These are phyloP conservation scores for Rhododendron vialii DNA, from an alignment of 148 eudicot species.

Conservation along the genomic window DNA sequence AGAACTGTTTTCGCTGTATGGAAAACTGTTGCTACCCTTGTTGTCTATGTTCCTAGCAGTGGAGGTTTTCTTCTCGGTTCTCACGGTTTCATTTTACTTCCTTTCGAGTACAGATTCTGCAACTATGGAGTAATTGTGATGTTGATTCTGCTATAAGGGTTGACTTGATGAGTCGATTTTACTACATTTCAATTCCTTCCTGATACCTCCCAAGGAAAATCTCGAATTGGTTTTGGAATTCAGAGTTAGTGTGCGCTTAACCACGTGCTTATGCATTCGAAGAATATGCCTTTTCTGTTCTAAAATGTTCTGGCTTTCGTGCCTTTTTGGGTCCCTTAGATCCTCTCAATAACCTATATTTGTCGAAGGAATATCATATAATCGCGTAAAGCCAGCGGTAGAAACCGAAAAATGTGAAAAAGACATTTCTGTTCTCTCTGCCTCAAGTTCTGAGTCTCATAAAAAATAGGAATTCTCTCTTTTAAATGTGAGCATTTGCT, in stretches of 20 bases:
- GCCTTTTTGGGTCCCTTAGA: no score
- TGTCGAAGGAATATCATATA: no score
- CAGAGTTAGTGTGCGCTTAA: not conserved
- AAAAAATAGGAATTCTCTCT: not conserved
- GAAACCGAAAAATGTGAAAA: no score
- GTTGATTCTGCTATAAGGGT: not conserved
- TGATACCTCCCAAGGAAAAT: not conserved
- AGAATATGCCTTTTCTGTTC: no score
- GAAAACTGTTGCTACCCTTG: slow-evolving; percentile 40
- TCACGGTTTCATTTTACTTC: not conserved
- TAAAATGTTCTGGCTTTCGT: no score
- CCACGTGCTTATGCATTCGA: no score
- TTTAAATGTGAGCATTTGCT: not conserved
- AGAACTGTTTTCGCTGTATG: slow-evolving; percentile 45
- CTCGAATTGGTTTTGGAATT: not conserved
- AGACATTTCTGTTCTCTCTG: no score
- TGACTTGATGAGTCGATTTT: not conserved
- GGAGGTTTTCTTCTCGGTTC: not conserved
- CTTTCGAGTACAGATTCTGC: not conserved
- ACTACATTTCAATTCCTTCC: not conserved
- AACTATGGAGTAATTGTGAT: not conserved
- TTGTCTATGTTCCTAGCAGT: slow-evolving; percentile 37
- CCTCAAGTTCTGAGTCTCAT: not conserved
- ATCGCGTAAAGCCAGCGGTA: no score
- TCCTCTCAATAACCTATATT: no score